A percentile compares a stretch with the other conserved stretches of the same genome.
Conservation (phyloP, 805 yeast species). For the Danielia oregonensis region DNA sequence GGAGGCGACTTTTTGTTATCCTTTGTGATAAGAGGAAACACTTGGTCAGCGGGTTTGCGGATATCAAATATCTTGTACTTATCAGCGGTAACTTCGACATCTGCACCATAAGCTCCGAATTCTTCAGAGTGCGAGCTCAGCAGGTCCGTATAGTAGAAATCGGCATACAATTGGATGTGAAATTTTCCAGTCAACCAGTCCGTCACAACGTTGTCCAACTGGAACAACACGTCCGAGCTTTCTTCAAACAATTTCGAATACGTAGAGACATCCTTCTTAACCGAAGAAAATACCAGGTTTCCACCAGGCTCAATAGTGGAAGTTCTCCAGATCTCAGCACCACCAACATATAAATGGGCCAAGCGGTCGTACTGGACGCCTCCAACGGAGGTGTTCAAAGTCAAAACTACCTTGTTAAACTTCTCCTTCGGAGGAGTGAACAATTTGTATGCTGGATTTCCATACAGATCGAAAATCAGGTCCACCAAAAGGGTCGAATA, state of each 20-base stretch:
- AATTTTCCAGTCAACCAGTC: conserved; percentile 59
- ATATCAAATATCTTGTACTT: conserved; percentile 22
- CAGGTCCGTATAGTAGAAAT: conserved; percentile 39
- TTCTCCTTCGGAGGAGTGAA: conserved; percentile 44
- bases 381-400: conserved; percentile 51
- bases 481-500: conserved; percentile 38
- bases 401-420: conserved; percentile 52
- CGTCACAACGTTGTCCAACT: conserved; percentile 58
- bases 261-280: conserved; percentile 61
- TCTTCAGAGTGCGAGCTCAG: background rate
- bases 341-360: conserved; percentile 59
- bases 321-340: conserved; percentile 68
- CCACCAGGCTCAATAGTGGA: conserved; percentile 66
- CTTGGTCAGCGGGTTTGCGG: conserved; percentile 34
- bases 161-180: conserved; percentile 47
- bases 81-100: conserved; percentile 1
- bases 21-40: conserved; percentile 34
- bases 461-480: conserved; percentile 60
- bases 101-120: background rate
- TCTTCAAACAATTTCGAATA: conserved; percentile 49
- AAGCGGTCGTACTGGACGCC: conserved; percentile 62
- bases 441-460: conserved; percentile 42
- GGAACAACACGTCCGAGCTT: conserved; percentile 45
- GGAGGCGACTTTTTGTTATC: conserved; percentile 33
- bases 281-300: conserved; percentile 41